phyloP scores from a whole-genome alignment of 805 yeast species.

The Candida sakaeoensis region DNA sequence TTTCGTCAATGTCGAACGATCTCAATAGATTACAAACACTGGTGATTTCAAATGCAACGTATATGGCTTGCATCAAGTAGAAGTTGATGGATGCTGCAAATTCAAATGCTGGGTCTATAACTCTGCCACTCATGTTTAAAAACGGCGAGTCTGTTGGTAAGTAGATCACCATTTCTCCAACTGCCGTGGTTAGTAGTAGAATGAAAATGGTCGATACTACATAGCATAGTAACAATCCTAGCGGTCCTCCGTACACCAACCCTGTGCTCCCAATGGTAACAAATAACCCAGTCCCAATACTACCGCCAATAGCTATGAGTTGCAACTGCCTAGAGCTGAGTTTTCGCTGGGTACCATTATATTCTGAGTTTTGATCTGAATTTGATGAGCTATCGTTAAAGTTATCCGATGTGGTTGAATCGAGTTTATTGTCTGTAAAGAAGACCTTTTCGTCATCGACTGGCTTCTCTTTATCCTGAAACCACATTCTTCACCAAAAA shows the following conservation, averaged over 20 bases:
- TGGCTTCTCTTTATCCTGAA: background rate
- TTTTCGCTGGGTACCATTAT: slow-evolving; percentile 28
- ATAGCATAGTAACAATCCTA: slow-evolving; percentile 30
- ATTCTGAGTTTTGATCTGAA: slow-evolving; percentile 21
- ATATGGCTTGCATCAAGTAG: slow-evolving; percentile 30
- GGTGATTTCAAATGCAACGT: slow-evolving; percentile 31
- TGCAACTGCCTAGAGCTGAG: slow-evolving; percentile 30
- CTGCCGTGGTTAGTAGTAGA: slow-evolving; percentile 13
- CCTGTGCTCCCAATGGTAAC: slow-evolving; percentile 30
- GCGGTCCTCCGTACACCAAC: slow-evolving; percentile 29
- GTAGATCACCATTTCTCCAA: slow-evolving; percentile 36
- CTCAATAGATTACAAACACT: slow-evolving; percentile 13
- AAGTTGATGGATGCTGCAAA: slow-evolving; percentile 33
- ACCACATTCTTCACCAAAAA: too few relatives aligned
- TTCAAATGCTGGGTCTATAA: slow-evolving; percentile 35
- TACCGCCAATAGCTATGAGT: slow-evolving; percentile 33
- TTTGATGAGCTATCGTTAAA: slow-evolving; percentile 20
- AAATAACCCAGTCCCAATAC: slow-evolving; percentile 35
- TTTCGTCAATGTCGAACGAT: slow-evolving; percentile 23
- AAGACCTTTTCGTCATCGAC: background rate
- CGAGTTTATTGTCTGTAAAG: background rate
- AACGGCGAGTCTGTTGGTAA: slow-evolving; percentile 35
- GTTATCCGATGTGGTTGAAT: background rate
- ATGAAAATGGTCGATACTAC: slow-evolving; percentile 28
- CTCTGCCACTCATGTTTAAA: slow-evolving; percentile 31